Base-by-base conservation (phyloP, 345 rosid genomes). In the Bretschneidera sinensis region DNA sequence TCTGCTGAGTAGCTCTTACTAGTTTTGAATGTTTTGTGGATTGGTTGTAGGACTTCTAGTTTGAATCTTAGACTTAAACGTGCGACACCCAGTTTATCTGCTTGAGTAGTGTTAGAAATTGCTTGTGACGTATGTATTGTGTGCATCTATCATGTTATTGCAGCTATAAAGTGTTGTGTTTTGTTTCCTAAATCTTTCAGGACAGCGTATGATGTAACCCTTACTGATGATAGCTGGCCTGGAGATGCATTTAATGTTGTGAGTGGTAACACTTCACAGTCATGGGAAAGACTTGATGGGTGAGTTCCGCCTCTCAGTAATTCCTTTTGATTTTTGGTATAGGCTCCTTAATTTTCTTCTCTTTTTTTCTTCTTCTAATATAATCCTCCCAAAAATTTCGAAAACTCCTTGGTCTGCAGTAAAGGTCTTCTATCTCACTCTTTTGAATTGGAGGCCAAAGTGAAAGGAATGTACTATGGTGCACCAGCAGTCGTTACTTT, bases 251-350 rank as follows among this genome's bases (percentile, higher is more conserved):
- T 94, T 71, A 78, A 73, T 62, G 65, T 84, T 45, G 71, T 90
- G 70, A 76, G 71, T 43, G 97, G 97, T 20, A 94, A 90, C 81
- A 71, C 71, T 60, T 84, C 97, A 21, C 77, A 56, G 50, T 79
- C 99, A 34, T 94, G 99, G 99, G 99, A 90, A 61, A 83, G 95
- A 61, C 97, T 94, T 62, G 96, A 94, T 79, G 90, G 84, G 99
- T 88, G 74, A 85, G 97, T 81, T 21, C 59, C 39, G 25, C 18
- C 24, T 58, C 20, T 18, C 57, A 59, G 18, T 28, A n/a, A 17
- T 63, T 33, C 9, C 1, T 39, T 39, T 7, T 39, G n/a, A 9
- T 39, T 39, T 39, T 1, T 39, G 4, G 35, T 14, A 39, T 2
- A 39, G 45, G 9, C 45, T 39, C 33, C 33, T 28, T 8, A n/a